Conservation (phyloP, 345 rosid genomes). For the Limnanthes douglasii region DNA sequence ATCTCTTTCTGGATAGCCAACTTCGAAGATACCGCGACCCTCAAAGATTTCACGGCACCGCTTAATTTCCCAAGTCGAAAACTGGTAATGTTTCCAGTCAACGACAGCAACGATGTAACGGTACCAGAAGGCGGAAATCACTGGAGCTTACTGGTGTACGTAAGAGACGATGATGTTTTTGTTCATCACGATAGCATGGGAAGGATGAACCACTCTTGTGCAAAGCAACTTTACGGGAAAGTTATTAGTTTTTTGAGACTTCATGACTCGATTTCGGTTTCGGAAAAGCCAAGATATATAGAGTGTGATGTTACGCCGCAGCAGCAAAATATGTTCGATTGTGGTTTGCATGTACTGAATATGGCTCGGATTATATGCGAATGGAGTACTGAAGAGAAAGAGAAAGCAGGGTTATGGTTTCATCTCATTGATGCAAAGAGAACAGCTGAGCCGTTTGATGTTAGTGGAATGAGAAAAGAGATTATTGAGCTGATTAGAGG, state of each 20-base stretch:
- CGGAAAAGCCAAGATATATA: too few relatives aligned
- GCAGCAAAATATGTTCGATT: constrained; percentile 60
- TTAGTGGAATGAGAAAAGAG: too few relatives aligned
- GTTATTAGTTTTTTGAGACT: constrained; percentile 22
- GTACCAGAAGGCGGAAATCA: constrained; percentile 71
- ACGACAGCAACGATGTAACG: constrained; percentile 43
- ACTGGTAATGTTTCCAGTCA: constrained; percentile 58
- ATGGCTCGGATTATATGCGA: constrained; percentile 34
- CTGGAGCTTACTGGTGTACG: constrained; percentile 70
- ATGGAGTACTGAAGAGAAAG: too few relatives aligned
- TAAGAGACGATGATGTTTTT: constrained; percentile 32
- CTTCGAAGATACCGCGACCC: constrained; percentile 33
- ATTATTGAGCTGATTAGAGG: too few relatives aligned
- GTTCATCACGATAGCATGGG: constrained; percentile 64
- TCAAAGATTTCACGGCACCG: constrained; percentile 47
- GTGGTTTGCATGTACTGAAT: constrained; percentile 57
- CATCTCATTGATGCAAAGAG: too few relatives aligned
- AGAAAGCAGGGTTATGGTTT: too few relatives aligned
- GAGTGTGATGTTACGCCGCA: constrained; percentile 40
- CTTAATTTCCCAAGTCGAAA: constrained; percentile 29
- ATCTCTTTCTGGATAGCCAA: constrained; percentile 78
- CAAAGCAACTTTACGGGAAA: constrained; percentile 26
- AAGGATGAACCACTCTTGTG: constrained; percentile 23
- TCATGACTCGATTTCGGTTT: constrained; percentile 18
- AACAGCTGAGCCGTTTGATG: too few relatives aligned